These are phyloP conservation scores for Bonia amplexicaulis DNA, from an alignment of 176 grass and related monocot genomes.

Conservation along the genomic window DNA sequence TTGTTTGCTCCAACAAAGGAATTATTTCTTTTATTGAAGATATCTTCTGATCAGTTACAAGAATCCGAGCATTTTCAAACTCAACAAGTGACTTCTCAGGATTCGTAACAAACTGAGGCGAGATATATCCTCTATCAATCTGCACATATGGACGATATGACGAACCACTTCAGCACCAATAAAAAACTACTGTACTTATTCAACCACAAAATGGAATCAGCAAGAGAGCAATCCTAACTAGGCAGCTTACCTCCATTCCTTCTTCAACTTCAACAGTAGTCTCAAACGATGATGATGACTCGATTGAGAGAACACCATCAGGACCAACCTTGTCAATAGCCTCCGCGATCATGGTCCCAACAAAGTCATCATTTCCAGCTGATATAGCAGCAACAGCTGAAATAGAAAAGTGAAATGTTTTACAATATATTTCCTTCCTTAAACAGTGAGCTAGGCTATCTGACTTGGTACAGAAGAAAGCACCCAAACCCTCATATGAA, in stretches of 20 bases:
- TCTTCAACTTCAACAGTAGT: slow-evolving; percentile 94
- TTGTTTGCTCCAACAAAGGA: slow-evolving; percentile 83
- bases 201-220: slow-evolving; percentile 3
- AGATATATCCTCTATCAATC: slow-evolving; percentile 90
- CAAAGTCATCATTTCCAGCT: slow-evolving; percentile 81
- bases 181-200: not conserved
- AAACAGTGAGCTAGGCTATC: not conserved
- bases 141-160: slow-evolving; percentile 9
- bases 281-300: slow-evolving; percentile 90
- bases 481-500: not conserved
- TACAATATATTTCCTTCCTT: not conserved
- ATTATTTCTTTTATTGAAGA: slow-evolving; percentile 87
- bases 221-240: not conserved
- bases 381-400: slow-evolving; percentile 81
- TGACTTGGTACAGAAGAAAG: not conserved
- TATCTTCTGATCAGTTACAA: slow-evolving; percentile 93
- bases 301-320: slow-evolving; percentile 86
- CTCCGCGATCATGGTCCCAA: slow-evolving; percentile 84
- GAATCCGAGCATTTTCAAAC: slow-evolving; percentile 87
- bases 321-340: slow-evolving; percentile 92
- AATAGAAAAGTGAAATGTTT: slow-evolving; percentile 4
- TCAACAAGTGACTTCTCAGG: slow-evolving; percentile 85
- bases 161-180: not conserved
- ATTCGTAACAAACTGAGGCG: slow-evolving; percentile 90
- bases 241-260: slow-evolving; percentile 75